Evolutionary conservation across 345 rosid genomes (phyloP), one percentile per base, ranked within the genome.

Genomic region (Linum lewisii): DNA sequence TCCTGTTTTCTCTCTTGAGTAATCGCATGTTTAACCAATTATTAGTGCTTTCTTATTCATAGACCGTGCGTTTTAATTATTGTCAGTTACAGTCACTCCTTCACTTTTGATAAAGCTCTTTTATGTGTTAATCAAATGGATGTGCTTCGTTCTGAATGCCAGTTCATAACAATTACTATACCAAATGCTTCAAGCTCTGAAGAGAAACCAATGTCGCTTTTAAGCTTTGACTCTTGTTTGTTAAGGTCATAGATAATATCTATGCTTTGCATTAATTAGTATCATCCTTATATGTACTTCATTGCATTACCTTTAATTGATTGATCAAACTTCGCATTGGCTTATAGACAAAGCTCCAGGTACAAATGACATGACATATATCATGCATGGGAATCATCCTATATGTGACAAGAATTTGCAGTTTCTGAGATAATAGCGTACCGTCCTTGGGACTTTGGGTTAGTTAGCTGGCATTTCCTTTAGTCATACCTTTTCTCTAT

Each of bases 401-500:
- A 8, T 42, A 11, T 42, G 47, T 42, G 47, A 42, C 47, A 11
- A 16, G 47, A 42, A 16, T 42, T 2, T 10, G 47, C 47, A 42
- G 47, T 42, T 42, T 42, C 47, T 42, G 18, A 42, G 47, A 42
- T 20, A 51, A 11, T 54, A 11, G 29, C 11, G 21, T 16, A 2
- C 34, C 45, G 14, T 25, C 36, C 55, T 25, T 60, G 66, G 47
- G 62, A 51, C 42, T 20, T 54, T 13, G 36, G 37, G 44, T 22
- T 16, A 21, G 54, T 37, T 54, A 63, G 64, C 26, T 62, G 54
- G 23, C 25, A 4, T 42, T 29, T 29, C 24, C 11, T 58, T 62
- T n/a, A 21, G 51, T 14, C 52, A 24, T 22, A 16, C 51, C 34
- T 18, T 44, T 45, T 26, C 25, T 56, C 24, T 13, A 21, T 59